phyloP scores from a whole-genome alignment of 1,139 yeast species.

The Candida sojae region DNA sequence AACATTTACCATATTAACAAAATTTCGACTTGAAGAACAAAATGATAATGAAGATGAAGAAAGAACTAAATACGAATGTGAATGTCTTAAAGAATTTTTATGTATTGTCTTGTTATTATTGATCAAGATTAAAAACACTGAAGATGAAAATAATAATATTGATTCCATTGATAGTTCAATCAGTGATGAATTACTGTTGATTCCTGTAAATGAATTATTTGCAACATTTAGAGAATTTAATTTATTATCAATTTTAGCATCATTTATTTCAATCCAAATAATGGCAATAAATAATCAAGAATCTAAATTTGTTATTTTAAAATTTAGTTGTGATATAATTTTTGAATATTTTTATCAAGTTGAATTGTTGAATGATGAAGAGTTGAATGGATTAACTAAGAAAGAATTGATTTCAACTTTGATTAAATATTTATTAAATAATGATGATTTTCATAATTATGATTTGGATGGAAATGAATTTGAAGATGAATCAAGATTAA shows the following conservation, averaged over 20 bases:
- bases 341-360: constrained; percentile 45
- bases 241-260: constrained; percentile 48
- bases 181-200: constrained; percentile 9
- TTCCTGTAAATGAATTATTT: constrained; percentile 26
- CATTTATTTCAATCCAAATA: constrained; percentile 36
- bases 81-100: constrained; percentile 36
- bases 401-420: constrained; percentile 37
- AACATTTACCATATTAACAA: constrained; percentile 27
- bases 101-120: constrained; percentile 37
- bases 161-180: constrained; percentile 9
- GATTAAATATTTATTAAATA: constrained; percentile 53
- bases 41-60: constrained; percentile 10
- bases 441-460: constrained; percentile 46
- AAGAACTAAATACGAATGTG: constrained; percentile 21
- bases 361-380: constrained; percentile 36
- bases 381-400: constrained; percentile 31
- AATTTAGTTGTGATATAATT: constrained; percentile 43
- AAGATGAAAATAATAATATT: constrained; percentile 19
- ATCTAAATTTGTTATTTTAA: constrained; percentile 36
- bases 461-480: constrained; percentile 36
- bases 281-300: constrained; percentile 17
- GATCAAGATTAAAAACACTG: constrained; percentile 33
- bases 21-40: constrained; percentile 10
- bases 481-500: constrained; percentile 60
- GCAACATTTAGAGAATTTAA: constrained; percentile 38